Evolutionary conservation across 805 yeast species (phyloP).

Genomic region (Blastobotrys attinorum): DNA sequence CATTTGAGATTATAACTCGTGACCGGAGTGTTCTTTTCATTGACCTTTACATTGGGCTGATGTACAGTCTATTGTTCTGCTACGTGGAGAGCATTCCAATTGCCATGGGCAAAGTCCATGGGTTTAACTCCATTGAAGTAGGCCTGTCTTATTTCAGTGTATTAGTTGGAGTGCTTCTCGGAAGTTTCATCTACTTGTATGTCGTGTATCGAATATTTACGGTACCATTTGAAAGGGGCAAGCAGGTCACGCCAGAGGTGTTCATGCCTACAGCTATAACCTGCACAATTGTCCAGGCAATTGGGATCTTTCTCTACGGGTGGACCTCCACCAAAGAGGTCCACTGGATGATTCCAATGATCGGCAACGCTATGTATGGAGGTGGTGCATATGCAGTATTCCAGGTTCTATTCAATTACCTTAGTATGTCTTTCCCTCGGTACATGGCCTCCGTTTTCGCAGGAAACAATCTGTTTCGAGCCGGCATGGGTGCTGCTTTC

Average conservation of each 20-base stretch:
- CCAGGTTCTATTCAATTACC: constrained; percentile 45
- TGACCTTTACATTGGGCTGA: constrained; percentile 40
- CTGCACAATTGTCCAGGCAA: constrained; percentile 37
- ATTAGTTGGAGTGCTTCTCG: constrained; percentile 2
- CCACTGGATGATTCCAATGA: constrained; percentile 45
- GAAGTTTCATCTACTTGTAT: neutral
- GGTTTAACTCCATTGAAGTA: constrained; percentile 37
- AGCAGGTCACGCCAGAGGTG: constrained; percentile 7
- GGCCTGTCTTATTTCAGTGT: constrained; percentile 40
- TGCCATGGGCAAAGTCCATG: constrained; percentile 35
- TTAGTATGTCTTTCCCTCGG: constrained; percentile 41
- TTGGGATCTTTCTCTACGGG: constrained; percentile 41
- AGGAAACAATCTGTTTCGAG: constrained; percentile 42
- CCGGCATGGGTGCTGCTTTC: constrained; percentile 45
- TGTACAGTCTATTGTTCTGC: constrained; percentile 43
- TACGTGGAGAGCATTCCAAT: constrained; percentile 55
- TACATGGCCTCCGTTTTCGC: constrained; percentile 51
- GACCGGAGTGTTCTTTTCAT: constrained; percentile 48
- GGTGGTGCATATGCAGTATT: constrained; percentile 38
- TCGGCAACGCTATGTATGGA: constrained; percentile 37
- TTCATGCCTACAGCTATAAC: constrained; percentile 25
- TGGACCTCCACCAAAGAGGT: constrained; percentile 38
- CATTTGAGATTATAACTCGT: constrained; percentile 35
- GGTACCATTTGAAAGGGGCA: neutral
- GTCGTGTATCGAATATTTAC: neutral